These are phyloP conservation scores for Aureobasidium sp. DNA, from an alignment of 2,329 filamentous ascomycete genomes.

Conservation along the genomic window DNA sequence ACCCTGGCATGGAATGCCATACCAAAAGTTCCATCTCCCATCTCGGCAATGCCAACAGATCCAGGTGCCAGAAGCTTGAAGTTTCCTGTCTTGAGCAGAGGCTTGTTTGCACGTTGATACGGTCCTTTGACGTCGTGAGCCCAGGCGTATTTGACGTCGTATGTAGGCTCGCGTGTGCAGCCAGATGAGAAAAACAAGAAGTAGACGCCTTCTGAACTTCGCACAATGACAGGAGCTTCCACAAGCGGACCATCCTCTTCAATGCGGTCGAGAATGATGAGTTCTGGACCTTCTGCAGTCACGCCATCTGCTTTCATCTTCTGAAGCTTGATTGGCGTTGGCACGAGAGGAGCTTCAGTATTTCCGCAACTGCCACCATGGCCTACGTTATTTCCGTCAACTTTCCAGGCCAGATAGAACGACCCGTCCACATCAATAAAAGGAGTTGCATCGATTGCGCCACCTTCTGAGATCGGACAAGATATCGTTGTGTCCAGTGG, in stretches of 20 bases:
- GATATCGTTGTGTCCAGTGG: conserved; percentile 23
- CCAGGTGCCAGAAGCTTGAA: conserved; percentile 30
- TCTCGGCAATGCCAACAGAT: conserved; percentile 22
- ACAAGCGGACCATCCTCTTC: conserved; percentile 30
- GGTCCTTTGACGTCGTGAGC: conserved; percentile 26
- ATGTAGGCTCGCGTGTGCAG: conserved; percentile 26
- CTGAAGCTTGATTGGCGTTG: conserved; percentile 31
- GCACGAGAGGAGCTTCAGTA: conserved; percentile 21
- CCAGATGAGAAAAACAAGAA: conserved; percentile 33
- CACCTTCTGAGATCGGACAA: conserved; percentile 26
- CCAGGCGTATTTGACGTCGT: conserved; percentile 31
- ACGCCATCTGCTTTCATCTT: conserved; percentile 26
- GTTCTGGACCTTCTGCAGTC: conserved; percentile 21
- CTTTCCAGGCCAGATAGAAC: conserved; percentile 30
- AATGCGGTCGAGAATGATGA: conserved; percentile 26
- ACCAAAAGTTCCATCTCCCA: conserved; percentile 1
- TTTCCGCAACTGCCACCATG: conserved; percentile 30
- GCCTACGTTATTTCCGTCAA: conserved; percentile 32
- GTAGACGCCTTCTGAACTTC: conserved; percentile 26
- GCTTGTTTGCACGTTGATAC: conserved; percentile 23
- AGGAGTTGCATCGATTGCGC: conserved; percentile 30
- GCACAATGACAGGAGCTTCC: conserved; percentile 29
- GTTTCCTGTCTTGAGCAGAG: conserved; percentile 26
- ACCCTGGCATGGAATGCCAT: conserved; percentile 31
- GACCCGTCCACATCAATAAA: conserved; percentile 26